Percentiles rank a stretch among this genome's conserved stretches.
These are phyloP conservation scores for Blechomonas ayalai DNA, from an alignment of 208 protist genomes.

Conservation along the genomic window DNA sequence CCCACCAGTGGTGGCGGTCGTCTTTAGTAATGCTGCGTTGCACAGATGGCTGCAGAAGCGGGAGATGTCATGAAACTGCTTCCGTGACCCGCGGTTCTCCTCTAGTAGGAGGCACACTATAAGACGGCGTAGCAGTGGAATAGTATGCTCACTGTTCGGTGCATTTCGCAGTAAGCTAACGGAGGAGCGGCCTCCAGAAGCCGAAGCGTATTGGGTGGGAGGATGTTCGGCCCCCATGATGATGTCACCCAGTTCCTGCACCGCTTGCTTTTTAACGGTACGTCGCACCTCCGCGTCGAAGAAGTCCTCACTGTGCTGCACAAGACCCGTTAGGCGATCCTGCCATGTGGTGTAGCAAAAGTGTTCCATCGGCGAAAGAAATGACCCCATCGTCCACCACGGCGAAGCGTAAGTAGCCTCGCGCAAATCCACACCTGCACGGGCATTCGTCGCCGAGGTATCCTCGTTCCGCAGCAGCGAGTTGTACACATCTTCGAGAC, in stretches of 20 bases:
- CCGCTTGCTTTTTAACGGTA: constrained; percentile 23
- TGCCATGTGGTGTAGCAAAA: constrained; percentile 45
- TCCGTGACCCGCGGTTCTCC: constrained; percentile 26
- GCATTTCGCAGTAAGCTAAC: constrained; percentile 1
- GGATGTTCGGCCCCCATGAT: constrained; percentile 2
- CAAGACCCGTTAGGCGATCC: constrained; percentile 21
- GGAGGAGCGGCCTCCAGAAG: too few species aligned
- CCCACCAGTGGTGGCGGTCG: constrained; percentile 26
- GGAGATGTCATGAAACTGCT: constrained; percentile 39
- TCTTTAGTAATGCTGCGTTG: constrained; percentile 24
- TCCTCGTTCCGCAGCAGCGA: too few species aligned
- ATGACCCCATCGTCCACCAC: constrained; percentile 19
- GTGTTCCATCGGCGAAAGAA: constrained; percentile 29
- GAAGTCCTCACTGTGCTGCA: constrained; percentile 22
- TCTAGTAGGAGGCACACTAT: constrained; percentile 43
- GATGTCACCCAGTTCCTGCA: constrained; percentile 23
- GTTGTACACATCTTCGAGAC: too few species aligned
- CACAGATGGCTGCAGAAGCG: constrained; percentile 22
- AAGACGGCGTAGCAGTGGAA: constrained; percentile 25
- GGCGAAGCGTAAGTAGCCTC: too few species aligned
- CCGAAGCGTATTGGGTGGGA: neutral
- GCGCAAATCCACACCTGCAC: too few species aligned
- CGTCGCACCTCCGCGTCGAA: constrained; percentile 18
- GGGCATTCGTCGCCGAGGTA: too few species aligned
- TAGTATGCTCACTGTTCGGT: constrained; percentile 11